Conservation (phyloP, 83 land plant genomes). For the Diphasiastrum complanatum region DNA sequence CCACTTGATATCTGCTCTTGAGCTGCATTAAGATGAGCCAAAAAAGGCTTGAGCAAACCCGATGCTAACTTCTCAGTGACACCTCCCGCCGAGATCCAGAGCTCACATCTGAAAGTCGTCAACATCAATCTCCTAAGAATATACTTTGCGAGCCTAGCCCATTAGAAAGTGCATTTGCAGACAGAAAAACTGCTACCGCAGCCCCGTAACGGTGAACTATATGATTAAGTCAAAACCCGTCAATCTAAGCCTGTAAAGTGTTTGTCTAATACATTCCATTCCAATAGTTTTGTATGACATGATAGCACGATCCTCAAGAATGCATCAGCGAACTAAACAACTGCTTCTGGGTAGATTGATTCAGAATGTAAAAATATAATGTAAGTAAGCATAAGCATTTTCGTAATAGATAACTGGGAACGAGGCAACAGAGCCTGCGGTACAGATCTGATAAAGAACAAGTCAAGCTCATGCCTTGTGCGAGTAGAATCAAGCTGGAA, state of each 20-base stretch:
- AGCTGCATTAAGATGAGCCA: constrained; percentile 62
- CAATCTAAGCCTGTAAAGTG: no score
- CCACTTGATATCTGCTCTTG: constrained; percentile 70
- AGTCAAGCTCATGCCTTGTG: constrained; percentile 1
- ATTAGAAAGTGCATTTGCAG: no score
- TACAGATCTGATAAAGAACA: background rate
- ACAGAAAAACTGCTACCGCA: background rate
- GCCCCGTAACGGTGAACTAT: background rate
- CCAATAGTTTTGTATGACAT: no score
- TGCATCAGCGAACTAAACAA: no score
- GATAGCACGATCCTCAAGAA: no score
- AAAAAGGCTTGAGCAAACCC: constrained; percentile 72
- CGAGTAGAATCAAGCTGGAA: constrained; percentile 18
- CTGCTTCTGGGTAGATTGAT: no score
- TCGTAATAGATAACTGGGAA: no score
- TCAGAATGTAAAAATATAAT: background rate
- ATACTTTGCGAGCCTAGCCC: no score
- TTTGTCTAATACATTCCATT: no score
- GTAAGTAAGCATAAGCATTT: background rate
- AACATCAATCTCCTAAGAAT: no score
- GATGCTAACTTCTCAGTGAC: constrained; percentile 63
- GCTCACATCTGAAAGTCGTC: constrained; percentile 60
- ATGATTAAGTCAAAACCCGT: no score
- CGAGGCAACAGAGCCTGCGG: no score
- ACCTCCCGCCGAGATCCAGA: constrained; percentile 55